phyloP scores from a whole-genome alignment of 371 early-diverging fungal species.

The Syncephalis fuscata region DNA sequence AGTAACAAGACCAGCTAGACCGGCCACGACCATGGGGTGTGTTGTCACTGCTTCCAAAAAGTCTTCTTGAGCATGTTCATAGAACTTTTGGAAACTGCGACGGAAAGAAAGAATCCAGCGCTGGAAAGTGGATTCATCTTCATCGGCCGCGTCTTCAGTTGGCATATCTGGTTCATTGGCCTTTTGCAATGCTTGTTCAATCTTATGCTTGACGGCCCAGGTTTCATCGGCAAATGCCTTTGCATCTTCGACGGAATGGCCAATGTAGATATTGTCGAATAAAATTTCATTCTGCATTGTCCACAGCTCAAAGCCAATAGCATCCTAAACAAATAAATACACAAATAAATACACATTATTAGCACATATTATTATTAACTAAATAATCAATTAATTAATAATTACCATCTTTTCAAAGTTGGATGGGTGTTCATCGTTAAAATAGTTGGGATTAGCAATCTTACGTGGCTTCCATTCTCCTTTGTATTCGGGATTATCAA shows the following conservation, averaged over 20 bases:
- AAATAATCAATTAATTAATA: not conserved
- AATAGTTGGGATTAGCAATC: slow-evolving; percentile 82
- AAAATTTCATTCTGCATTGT: slow-evolving; percentile 84
- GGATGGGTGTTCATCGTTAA: slow-evolving; percentile 38
- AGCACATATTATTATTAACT: not conserved
- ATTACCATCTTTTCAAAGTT: slow-evolving; percentile 39
- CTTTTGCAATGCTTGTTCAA: slow-evolving; percentile 35
- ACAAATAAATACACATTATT: not conserved
- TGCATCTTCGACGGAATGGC: slow-evolving; percentile 48
- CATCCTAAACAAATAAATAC: slow-evolving; percentile 41
- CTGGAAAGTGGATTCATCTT: slow-evolving; percentile 8
- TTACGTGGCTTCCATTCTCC: slow-evolving; percentile 83
- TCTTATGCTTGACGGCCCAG: slow-evolving; percentile 43
- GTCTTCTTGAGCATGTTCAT: slow-evolving; percentile 17
- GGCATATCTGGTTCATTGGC: slow-evolving; percentile 13
- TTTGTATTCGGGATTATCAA: slow-evolving; percentile 92
- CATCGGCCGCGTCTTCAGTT: slow-evolving; percentile 10
- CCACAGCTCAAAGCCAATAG: slow-evolving; percentile 93
- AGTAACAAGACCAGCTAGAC: no score
- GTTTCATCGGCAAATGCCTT: slow-evolving; percentile 29
- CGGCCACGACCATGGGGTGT: no score
- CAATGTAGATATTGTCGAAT: slow-evolving; percentile 87
- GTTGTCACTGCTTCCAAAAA: no score
- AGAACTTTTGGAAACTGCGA: slow-evolving; percentile 17
- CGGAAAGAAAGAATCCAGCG: slow-evolving; percentile 12